Evolutionary conservation across 495 filamentous ascomycete species (phyloP).

Genomic region (Lophiostoma macrostomum): DNA sequence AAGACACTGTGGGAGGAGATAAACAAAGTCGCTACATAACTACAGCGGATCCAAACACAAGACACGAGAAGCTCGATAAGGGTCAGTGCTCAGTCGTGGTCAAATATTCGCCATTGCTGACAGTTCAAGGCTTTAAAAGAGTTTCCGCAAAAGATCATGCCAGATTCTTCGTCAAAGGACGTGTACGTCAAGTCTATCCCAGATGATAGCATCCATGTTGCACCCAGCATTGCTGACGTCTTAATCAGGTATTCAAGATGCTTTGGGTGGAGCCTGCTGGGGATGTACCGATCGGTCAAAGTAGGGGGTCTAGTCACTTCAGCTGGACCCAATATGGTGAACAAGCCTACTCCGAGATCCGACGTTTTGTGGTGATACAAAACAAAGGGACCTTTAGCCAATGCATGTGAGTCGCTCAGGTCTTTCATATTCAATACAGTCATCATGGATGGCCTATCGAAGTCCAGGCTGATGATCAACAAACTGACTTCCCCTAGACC

Average conservation of each 20-base stretch:
- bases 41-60: neutral
- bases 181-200: conserved; percentile 7
- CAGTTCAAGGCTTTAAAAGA: no score
- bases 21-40: conserved; percentile 5
- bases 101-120: no score
- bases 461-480: no score
- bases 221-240: neutral
- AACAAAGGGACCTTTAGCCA: conserved; percentile 26
- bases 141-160: no score
- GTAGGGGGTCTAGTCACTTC: conserved; percentile 23
- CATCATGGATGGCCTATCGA: no score
- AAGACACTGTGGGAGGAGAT: conserved; percentile 1
- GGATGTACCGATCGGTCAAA: conserved; percentile 10
- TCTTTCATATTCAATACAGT: no score
- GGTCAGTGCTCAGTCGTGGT: no score
- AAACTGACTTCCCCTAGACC: no score
- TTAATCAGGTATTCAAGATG: conserved; percentile 27
- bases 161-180: no score
- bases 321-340: conserved; percentile 21
- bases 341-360: conserved; percentile 28
- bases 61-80: conserved; percentile 2
- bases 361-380: conserved; percentile 34
- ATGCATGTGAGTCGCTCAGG: conserved; percentile 22
- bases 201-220: neutral
- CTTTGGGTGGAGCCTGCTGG: conserved; percentile 35